Evolutionary conservation across 148 eudicot species (phyloP).

Genomic region (Selenicereus undatus): DNA sequence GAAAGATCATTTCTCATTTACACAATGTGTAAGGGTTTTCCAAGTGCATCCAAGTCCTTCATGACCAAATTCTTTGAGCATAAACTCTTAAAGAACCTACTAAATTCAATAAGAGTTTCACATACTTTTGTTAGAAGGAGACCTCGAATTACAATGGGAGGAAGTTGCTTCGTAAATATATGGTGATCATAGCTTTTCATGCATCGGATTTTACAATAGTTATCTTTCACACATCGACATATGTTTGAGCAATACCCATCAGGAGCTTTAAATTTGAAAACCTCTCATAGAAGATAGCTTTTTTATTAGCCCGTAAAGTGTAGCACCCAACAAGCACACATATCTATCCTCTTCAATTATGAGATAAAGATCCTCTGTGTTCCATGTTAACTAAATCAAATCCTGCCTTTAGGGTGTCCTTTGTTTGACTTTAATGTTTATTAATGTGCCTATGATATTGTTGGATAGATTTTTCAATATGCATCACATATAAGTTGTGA

Average conservation of each 20-base stretch:
- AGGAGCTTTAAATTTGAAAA: not conserved
- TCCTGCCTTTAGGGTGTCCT: not conserved
- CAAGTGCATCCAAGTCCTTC: slow-evolving; percentile 7
- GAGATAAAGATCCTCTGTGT: not conserved
- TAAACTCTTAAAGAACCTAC: slow-evolving; percentile 10
- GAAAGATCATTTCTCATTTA: slow-evolving; percentile 15
- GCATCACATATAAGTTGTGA: slow-evolving; percentile 7
- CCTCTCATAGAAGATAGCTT: not conserved
- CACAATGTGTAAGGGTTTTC: not conserved
- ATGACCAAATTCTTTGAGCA: not conserved
- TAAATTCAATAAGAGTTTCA: not conserved
- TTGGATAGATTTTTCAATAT: slow-evolving; percentile 13
- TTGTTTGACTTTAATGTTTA: not conserved
- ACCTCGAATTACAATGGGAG: slow-evolving; percentile 3
- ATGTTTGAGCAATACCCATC: slow-evolving; percentile 10
- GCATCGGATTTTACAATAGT: not conserved
- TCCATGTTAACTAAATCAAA: too few species aligned
- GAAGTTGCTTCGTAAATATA: slow-evolving; percentile 9
- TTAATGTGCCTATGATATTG: not conserved
- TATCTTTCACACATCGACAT: slow-evolving; percentile 9
- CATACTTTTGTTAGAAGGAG: not conserved
- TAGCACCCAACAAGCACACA: slow-evolving; percentile 5
- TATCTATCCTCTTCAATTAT: not conserved
- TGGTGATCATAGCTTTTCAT: slow-evolving; percentile 13
- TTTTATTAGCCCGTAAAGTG: not conserved